Base-by-base conservation (phyloP, 2,329 filamentous ascomycete genomes). In the Elsinoe arachidis region DNA sequence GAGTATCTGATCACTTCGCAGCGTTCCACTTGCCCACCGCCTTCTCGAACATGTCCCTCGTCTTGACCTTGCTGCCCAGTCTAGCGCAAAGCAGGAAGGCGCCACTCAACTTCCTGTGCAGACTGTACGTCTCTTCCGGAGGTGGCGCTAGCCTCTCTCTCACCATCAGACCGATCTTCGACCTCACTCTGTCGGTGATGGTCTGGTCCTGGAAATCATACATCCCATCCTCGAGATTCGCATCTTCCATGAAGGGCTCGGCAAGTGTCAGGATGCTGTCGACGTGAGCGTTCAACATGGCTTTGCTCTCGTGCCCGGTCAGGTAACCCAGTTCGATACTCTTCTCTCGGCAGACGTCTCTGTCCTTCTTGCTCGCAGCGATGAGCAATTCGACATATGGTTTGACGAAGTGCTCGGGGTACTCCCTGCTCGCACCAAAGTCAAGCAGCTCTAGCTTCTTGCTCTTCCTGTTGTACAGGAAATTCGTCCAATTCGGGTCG, bases 401-500 rank as follows among this genome's bases (percentile, higher is more conserved):
- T 1, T 79, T 74, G 58, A 97, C 85, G 67, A 99, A 99, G 12
- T 80, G 75, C 38, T 82, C 79, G 0, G 91, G 90, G 68, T 85
- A 99, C 63, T 90, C 92, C 65, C 93, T 81, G 17, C 87, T 90
- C 35, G 93, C 93, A 59, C 93, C 93, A 71, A 99, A 99, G 73
- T 99, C 95, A 55, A 99, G 84, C 1, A 99, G 81, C 71, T 96
- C 91, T 12, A 99, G 84, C 67, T 84, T 87, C 57, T 65, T 60
- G 5, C 38, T 47, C 17, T 76, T 65, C 1, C 83, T 76, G 65
- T 97, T 93, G 78, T 90, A 99, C 17, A 97, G 79, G 72, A 99
- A 99, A 73, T 99, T 99, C 34, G 92, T 97, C 93, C 93, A 99
- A 77, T 99, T 99, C 39, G 93, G 93, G 69, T 99, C 93, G 4